A percentile compares a stretch with the other conserved stretches of the same genome.
Conservation (phyloP, 2,329 filamentous ascomycete species). For the Trichoderma sp. region DNA sequence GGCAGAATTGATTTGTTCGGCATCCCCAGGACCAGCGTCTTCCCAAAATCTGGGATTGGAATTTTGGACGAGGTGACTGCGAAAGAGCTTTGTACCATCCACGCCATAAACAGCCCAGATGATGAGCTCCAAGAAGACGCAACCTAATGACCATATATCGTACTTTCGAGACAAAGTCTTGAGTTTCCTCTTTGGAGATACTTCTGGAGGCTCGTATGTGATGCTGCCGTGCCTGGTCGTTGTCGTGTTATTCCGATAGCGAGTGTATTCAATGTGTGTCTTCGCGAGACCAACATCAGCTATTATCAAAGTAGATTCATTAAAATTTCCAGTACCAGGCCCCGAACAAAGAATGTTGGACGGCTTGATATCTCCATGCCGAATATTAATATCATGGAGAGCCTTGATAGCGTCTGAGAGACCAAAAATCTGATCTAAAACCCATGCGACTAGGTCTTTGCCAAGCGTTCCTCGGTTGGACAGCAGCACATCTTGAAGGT, state of each 20-base stretch:
- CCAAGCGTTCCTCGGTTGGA: background rate
- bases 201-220: background rate
- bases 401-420: background rate
- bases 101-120: background rate
- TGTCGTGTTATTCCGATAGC: background rate
- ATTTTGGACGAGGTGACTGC: background rate
- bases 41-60: background rate
- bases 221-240: background rate
- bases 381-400: background rate
- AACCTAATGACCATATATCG: background rate
- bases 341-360: background rate
- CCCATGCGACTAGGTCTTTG: background rate
- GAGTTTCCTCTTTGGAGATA: background rate
- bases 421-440: background rate
- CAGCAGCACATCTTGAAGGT: background rate
- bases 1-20: background rate
- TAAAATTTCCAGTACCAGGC: background rate
- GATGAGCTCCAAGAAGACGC: background rate
- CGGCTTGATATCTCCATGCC: background rate
- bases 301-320: background rate
- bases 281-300: conserved; percentile 1
- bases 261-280: background rate
- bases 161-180: background rate
- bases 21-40: accelerated
- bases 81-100: background rate